Base-by-base conservation (phyloP, 2,329 filamentous ascomycete species). In the Pestalotiopsis sp. region DNA sequence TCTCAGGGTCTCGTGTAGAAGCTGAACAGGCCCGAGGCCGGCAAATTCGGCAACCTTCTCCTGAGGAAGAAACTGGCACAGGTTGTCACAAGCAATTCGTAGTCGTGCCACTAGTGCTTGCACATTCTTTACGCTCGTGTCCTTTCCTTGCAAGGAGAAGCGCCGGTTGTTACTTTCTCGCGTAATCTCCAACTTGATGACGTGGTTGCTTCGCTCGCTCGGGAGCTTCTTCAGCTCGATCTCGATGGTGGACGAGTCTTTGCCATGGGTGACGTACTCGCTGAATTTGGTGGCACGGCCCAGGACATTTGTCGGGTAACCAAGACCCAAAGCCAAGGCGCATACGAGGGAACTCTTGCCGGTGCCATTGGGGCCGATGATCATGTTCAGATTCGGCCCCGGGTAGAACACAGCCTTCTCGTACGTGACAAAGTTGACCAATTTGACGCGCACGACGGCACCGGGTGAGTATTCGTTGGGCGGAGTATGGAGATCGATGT, bases 321-420 rank as follows among this genome's bases (percentile, higher is more conserved):
- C 96, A 31, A 99, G 83, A 2, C 96, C 96, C 14, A 99, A 83
- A 77, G 96, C 98, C 73, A 99, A 97, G 59, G 96, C 96, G 81
- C 96, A 99, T 58, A 99, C 95, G 31, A 99, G 86, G 0, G 96
- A 98, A 81, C 95, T 98, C 82, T 99, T 99, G 67, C 96, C 96
- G 0, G 96, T 98, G 41, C 96, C 96, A 76, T 99, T 99, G n/a
- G 96, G 96, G 0, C 96, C 96, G 74, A 99, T 97, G 66, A 99
- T 91, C 95, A 99, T 98, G 79, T 99, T 99, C 76, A 99, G 81
- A 78, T 93, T 95, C 0, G 96, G 95, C 0, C 96, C 96, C 13
- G 94, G 94, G 69, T 92, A 89, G 80, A 98, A 98, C 72, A 97
- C 95, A 67, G 94, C 95, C 66, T 91, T 90, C 64, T 93, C 94